Base-by-base conservation (phyloP, 352 stramenopile species). In the Pythium apleroticum region DNA sequence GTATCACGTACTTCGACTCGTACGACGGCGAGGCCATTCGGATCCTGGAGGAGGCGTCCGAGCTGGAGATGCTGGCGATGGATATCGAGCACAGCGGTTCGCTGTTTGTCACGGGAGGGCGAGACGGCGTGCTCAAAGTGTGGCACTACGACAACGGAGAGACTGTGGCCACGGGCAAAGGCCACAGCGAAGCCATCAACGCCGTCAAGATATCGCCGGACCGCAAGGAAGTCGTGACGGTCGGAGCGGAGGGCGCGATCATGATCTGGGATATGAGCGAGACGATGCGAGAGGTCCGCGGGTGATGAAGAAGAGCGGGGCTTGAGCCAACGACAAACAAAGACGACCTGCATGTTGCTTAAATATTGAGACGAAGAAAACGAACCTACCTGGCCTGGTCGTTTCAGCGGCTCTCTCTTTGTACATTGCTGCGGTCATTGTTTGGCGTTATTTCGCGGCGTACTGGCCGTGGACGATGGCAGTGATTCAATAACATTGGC, bases 91-190 rank as follows among this genome's bases (percentile, higher is more conserved):
- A 72, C 15, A 87, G 75, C 25, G 97, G 96, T 27, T 89, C 86
- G 33, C 63, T 91, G 20, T 98, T 99, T 65, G 89, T 97, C 28
- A 97, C 86, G 19, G 97, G 94, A 20, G 88, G 83, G 8, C 90
- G 85, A 53, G 96, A 98, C 69, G 91, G 88, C 4, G 75, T 95
- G 49, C 74, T 99, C 27, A 98, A 96, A 70, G 76, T 99, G 27
- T 99, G 96, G 93, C 81, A 98, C 72, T 99, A 99, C 74, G 96
- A 99, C 77, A 96, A 99, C 67, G 96, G 96, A 45, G 81, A 98
- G 66, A 80, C 87, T 4, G 74, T 97, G 7, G 82, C 74, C 1
- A 82, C 91, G 41, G 97, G 95, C 22, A 81, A 91, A 28, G 97
- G 96, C 27, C 96, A 99, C 75, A 98, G 87, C 65, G 96, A 97